Conservation (phyloP, 2,329 filamentous ascomycete species). For the Fusarium piperis region DNA sequence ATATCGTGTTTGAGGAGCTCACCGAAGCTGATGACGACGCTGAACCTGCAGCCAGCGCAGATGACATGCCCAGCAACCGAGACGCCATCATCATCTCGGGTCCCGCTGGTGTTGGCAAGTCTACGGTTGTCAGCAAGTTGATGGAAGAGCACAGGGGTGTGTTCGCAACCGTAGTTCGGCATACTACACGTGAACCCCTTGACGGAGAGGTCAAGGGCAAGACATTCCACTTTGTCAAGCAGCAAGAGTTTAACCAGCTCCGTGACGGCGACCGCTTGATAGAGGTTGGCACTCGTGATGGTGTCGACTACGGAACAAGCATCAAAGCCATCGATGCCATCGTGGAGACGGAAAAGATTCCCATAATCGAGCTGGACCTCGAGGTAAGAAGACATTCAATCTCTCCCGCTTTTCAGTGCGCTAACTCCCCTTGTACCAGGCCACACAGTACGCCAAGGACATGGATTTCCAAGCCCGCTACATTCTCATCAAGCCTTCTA, state of each 20-base stretch:
- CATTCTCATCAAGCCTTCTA: constrained; percentile 61
- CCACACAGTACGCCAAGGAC: constrained; percentile 66
- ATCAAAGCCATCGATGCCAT: constrained; percentile 62
- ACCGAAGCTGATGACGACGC: constrained; percentile 51
- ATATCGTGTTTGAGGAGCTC: constrained; percentile 64
- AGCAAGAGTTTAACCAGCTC: constrained; percentile 65
- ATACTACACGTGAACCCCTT: constrained; percentile 62
- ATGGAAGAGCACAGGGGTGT: constrained; percentile 70
- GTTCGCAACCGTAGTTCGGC: constrained; percentile 67
- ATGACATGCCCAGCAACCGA: constrained; percentile 58
- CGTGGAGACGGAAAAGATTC: constrained; percentile 66
- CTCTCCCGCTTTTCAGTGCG: neutral
- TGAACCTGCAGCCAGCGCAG: constrained; percentile 45
- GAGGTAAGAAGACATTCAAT: constrained; percentile 54
- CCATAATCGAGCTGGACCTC: constrained; percentile 62
- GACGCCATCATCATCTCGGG: constrained; percentile 74
- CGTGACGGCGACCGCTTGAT: constrained; percentile 68
- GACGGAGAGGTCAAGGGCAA: constrained; percentile 63
- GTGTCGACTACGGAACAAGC: constrained; percentile 65
- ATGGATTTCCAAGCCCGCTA: constrained; percentile 65
- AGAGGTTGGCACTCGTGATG: constrained; percentile 62
- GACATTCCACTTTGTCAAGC: constrained; percentile 66
- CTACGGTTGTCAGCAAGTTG: constrained; percentile 70
- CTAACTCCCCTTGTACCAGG: constrained; percentile 49
- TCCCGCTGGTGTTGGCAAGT: constrained; percentile 69